Evolutionary conservation across 257 asterid genomes (phyloP), one percentile per base, ranked within the genome.

Genomic region (Nyctanthes arbortristis): DNA sequence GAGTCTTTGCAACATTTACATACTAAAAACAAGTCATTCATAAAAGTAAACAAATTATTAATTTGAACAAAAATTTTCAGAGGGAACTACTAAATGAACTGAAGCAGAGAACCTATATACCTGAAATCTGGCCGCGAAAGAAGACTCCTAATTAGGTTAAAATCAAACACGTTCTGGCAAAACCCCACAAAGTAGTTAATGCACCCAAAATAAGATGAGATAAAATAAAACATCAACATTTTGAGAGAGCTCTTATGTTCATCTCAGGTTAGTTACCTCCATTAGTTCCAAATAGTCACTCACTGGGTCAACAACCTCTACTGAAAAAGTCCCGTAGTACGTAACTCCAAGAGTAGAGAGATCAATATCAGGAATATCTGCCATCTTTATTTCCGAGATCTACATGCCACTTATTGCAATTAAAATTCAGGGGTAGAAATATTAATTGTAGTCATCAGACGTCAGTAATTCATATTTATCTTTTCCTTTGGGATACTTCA

Each of bases 221-320:
- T n/a, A n/a, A n/a, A 43, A 61, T 36, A 20, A 33, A 30, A 32
- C 2, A 47, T 7, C 37, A 22, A 61, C 32, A 3, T 66, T 43
- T 54, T 13, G 24, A 36, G 39, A 69, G 9, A 71, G 29, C 54
- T 49, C 31, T 45, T 70, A 57, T 7, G 9, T 37, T 66, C 25
- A 33, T 47, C 35, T 76, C 61, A 37, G 62, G 66, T 58, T 67
- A 68, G 81, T 83, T 76, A 91, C 97, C 96, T 94, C 97, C 96
- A 94, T 79, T 68, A 94, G 85, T 77, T 94, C 99, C 92, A 89
- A 81, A 80, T 94, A 94, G 77, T 94, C 99, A 55, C 90, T 80
- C 30, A 91, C 96, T 24, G 99, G 97, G 67, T 91, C 99, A 64
- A 94, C 83, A 54, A 94, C 99, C 75, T 91, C 99, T 16, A 89